Evolutionary conservation across 2,329 filamentous ascomycete genomes (phyloP).

Genomic region (Pseudophaeomoniella oleicola): DNA sequence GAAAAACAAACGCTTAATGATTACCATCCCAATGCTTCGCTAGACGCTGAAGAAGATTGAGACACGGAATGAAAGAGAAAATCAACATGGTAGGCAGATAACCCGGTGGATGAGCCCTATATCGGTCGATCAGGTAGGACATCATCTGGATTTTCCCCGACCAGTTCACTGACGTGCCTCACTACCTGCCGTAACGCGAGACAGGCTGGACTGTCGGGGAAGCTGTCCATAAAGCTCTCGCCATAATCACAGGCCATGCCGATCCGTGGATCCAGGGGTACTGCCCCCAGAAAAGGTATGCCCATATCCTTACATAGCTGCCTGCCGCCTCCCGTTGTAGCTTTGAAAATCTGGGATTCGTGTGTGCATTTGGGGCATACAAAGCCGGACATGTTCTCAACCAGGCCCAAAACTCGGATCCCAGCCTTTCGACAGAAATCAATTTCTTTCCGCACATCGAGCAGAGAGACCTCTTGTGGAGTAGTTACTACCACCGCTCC

Average conservation of each 20-base stretch:
- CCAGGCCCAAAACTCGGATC: constrained; percentile 73
- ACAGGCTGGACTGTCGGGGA: constrained; percentile 84
- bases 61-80: too few species aligned
- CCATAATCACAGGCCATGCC: constrained; percentile 95
- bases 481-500: constrained; percentile 89
- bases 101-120: too few species aligned
- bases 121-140: constrained; percentile 22
- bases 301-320: constrained; percentile 71
- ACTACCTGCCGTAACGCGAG: constrained; percentile 70
- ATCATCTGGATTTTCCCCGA: constrained; percentile 46
- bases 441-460: constrained; percentile 94
- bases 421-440: constrained; percentile 94
- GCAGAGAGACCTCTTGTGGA: constrained; percentile 79
- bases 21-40: too few species aligned
- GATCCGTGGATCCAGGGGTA: constrained; percentile 85
- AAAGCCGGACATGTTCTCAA: constrained; percentile 97
- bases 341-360: constrained; percentile 68
- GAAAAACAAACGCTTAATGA: too few species aligned
- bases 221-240: constrained; percentile 91
- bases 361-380: constrained; percentile 87
- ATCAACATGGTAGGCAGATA: too few species aligned
- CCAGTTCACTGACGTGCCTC: constrained; percentile 49
- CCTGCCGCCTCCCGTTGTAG: constrained; percentile 76
- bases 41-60: too few species aligned
- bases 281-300: constrained; percentile 76